A percentile compares a stretch with the other conserved stretches of the same genome.
Conservation (phyloP, 1,284 basidiomycete species). For the Cutaneotrichosporon dermatis region DNA sequence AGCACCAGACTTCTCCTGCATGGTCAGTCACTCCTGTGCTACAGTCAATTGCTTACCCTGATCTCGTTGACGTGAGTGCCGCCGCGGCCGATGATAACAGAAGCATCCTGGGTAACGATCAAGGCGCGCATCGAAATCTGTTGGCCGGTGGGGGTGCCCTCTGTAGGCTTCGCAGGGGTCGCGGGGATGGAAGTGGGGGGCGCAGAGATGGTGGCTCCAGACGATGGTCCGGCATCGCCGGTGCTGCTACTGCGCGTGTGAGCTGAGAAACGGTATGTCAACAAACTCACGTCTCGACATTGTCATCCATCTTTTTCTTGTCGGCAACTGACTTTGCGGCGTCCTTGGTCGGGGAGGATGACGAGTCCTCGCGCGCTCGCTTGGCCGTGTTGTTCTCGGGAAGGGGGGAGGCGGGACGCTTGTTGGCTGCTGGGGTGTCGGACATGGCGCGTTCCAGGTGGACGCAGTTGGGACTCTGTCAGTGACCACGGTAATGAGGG, state of each 20-base stretch:
- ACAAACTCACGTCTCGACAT: constrained; percentile 37
- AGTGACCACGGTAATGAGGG: neutral
- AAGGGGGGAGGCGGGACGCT: constrained; percentile 34
- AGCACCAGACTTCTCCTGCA: constrained; percentile 83
- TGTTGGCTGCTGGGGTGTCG: constrained; percentile 26
- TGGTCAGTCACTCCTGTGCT: neutral
- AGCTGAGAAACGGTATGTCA: neutral
- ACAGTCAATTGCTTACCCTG: constrained; percentile 49
- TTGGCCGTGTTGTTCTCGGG: constrained; percentile 26
- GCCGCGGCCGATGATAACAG: constrained; percentile 96
- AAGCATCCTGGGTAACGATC: constrained; percentile 98
- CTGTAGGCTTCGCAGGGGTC: constrained; percentile 36
- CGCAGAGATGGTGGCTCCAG: constrained; percentile 21
- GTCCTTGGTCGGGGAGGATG: constrained; percentile 12
- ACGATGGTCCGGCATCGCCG: constrained; percentile 32
- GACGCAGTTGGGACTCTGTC: constrained; percentile 8
- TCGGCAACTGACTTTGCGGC: neutral
- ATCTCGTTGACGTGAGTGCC: constrained; percentile 99
- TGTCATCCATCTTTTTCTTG: constrained; percentile 39
- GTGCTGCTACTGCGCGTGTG: neutral
- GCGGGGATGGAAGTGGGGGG: constrained; percentile 32
- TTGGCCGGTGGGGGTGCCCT: constrained; percentile 31
- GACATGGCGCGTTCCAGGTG: constrained; percentile 16
- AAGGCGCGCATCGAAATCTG: constrained; percentile 87
- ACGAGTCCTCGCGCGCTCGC: constrained; percentile 26